Conservation (phyloP, 257 asterid genomes). For the Linaria vulgaris region DNA sequence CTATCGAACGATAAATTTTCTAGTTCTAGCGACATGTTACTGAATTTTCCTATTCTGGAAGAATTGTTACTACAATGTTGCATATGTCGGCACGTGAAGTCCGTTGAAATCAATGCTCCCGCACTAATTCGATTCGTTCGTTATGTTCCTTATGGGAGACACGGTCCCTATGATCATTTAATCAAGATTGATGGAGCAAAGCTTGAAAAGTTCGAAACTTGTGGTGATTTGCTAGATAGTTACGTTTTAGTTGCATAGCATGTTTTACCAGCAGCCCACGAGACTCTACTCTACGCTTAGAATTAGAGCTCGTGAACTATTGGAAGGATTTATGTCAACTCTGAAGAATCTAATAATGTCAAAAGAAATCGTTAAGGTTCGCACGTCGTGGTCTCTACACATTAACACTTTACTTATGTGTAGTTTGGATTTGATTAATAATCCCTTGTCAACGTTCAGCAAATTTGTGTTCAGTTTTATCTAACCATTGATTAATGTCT, state of each 20-base stretch:
- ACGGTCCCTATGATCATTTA: too few species aligned
- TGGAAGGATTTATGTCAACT: neutral
- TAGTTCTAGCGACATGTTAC: too few species aligned
- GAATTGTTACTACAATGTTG: neutral
- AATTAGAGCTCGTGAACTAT: neutral
- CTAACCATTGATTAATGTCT: too few species aligned
- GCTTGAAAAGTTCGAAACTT: neutral
- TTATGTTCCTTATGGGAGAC: neutral
- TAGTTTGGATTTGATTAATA: too few species aligned
- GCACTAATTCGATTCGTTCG: neutral
- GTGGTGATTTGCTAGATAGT: neutral
- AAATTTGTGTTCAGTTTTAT: neutral
- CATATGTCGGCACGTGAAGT: neutral
- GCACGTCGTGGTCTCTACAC: slow-evolving; percentile 16
- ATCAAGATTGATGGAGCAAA: neutral
- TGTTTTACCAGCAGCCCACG: neutral
- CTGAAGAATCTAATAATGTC: neutral
- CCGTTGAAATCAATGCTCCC: slow-evolving; percentile 1
- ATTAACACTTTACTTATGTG: neutral
- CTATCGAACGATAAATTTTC: too few species aligned
- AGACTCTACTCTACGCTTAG: neutral
- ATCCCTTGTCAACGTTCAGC: too few species aligned
- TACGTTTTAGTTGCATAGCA: neutral
- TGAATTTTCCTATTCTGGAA: neutral
- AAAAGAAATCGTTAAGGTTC: neutral